phyloP scores from a whole-genome alignment of 345 rosid genomes.

The Brassica nigra region DNA sequence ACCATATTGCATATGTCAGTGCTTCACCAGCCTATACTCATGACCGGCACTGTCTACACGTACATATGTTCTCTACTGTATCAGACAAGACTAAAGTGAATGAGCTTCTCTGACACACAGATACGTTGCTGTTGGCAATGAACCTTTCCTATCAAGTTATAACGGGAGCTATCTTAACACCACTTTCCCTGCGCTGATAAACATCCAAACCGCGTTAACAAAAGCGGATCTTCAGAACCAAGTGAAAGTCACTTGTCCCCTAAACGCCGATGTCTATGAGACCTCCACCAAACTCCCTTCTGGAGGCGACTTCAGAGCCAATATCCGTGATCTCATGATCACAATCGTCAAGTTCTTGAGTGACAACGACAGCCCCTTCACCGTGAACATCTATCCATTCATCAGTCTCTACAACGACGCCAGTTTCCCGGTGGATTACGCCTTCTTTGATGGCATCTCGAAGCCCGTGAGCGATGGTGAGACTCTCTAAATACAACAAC shows the following conservation, averaged over 20 bases:
- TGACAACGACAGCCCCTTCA: constrained; percentile 66
- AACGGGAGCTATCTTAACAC: constrained; percentile 65
- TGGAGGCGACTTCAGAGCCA: constrained; percentile 86
- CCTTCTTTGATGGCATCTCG: constrained; percentile 79
- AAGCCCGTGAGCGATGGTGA: constrained; percentile 74
- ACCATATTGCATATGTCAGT: too few relatives aligned
- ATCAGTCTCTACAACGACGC: constrained; percentile 77
- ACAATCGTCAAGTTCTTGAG: constrained; percentile 73
- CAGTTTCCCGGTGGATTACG: constrained; percentile 82
- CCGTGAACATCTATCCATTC: constrained; percentile 92
- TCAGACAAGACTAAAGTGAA: too few relatives aligned
- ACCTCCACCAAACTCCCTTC: constrained; percentile 57
- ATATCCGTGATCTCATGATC: constrained; percentile 75
- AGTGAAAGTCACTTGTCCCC: constrained; percentile 82
- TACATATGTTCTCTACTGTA: too few relatives aligned
- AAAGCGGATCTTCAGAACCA: constrained; percentile 71
- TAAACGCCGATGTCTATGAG: constrained; percentile 82
- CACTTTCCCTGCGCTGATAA: constrained; percentile 80
- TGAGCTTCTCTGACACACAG: constrained; percentile 39
- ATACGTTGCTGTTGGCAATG: constrained; percentile 91
- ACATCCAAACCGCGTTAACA: constrained; percentile 73
- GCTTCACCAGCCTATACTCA: too few relatives aligned
- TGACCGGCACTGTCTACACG: too few relatives aligned
- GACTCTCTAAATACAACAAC: constrained; percentile 57
- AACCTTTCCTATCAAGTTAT: constrained; percentile 82